Percentiles rank a stretch among this genome's conserved stretches.
These are phyloP conservation scores for Raphanus hybrid DNA, from an alignment of 441 rosid genomes.

Conservation along the genomic window DNA sequence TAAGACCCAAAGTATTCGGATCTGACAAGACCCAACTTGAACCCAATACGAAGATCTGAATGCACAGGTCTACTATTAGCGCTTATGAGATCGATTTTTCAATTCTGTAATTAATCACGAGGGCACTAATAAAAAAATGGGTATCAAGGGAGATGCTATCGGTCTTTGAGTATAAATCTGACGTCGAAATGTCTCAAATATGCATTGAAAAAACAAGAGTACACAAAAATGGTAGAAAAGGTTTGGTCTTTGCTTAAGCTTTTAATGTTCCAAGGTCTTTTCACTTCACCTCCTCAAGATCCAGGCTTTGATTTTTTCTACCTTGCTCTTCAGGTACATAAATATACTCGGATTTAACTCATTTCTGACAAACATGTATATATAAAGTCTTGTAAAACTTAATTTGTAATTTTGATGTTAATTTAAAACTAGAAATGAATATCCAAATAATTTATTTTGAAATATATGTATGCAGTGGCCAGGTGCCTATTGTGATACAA, in stretches of 20 bases:
- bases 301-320: constrained; percentile 8
- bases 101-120: too few species aligned
- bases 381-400: neutral
- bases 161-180: too few species aligned
- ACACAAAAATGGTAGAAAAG: too few species aligned
- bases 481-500: constrained; percentile 2
- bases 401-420: neutral
- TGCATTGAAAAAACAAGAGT: too few species aligned
- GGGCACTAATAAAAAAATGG: too few species aligned
- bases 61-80: too few species aligned
- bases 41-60: too few species aligned
- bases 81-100: too few species aligned
- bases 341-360: neutral
- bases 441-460: neutral
- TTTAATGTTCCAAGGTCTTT: constrained; percentile 6
- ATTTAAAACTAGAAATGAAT: neutral
- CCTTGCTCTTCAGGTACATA: neutral
- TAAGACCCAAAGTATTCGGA: too few species aligned
- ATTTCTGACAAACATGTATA: neutral
- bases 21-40: too few species aligned
- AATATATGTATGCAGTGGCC: constrained; percentile 1
- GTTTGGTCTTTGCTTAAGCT: neutral
- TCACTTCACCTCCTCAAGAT: neutral
- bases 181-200: too few species aligned
- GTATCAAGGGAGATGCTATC: too few species aligned